phyloP scores from a whole-genome alignment of 768 basidiomycete species.

The Fomitopsis pulvina region DNA sequence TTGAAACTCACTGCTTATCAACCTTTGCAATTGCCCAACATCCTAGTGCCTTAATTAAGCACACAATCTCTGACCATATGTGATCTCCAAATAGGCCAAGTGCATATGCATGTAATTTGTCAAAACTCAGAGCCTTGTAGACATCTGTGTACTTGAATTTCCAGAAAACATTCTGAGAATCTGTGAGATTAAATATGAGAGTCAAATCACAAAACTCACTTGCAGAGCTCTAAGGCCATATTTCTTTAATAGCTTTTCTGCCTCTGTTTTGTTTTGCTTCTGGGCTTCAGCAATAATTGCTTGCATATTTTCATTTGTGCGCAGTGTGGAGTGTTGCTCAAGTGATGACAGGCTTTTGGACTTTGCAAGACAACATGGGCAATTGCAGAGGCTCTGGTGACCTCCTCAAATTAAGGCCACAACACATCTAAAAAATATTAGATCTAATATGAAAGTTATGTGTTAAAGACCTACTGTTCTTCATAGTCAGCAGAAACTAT shows the following conservation, averaged over 20 bases:
- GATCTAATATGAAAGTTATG: not conserved
- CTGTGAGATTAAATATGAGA: not conserved
- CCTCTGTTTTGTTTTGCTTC: not conserved
- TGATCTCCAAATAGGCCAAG: constrained; percentile 1
- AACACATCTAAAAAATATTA: constrained; percentile 1
- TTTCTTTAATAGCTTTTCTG: not conserved
- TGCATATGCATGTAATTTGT: constrained; percentile 1
- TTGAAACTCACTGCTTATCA: not conserved
- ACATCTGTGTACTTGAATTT: not conserved
- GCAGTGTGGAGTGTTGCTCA: not conserved
- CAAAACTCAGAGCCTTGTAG: constrained; percentile 3
- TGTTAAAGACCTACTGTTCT: constrained; percentile 34
- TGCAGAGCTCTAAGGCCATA: not conserved
- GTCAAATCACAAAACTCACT: not conserved
- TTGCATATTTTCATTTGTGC: not conserved
- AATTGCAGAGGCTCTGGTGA: not conserved
- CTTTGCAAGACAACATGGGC: constrained; percentile 2
- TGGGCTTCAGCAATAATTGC: not conserved
- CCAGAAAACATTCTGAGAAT: constrained; percentile 2
- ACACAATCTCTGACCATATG: not conserved
- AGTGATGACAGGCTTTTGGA: not conserved
- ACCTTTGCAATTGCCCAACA: not conserved
- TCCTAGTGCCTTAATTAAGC: not conserved
- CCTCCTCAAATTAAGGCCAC: constrained; percentile 8
- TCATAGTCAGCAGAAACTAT: constrained; percentile 38